phyloP scores from a whole-genome alignment of 805 yeast species.

The Candida ponderosae region DNA sequence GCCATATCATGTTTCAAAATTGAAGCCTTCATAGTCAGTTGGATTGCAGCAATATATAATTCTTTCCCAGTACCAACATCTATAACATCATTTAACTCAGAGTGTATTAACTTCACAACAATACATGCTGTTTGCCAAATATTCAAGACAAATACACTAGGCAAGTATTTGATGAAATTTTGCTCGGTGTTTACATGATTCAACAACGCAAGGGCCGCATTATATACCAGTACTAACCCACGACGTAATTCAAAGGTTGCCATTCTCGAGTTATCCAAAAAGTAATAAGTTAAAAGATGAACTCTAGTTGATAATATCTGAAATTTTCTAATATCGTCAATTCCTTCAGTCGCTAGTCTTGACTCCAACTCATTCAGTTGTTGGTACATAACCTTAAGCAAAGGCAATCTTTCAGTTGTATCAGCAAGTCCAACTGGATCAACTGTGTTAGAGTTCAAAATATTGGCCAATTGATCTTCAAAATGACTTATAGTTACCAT shows the following conservation, averaged over 20 bases:
- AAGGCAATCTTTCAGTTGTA: slow-evolving; percentile 64
- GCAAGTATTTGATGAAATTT: slow-evolving; percentile 66
- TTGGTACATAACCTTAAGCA: slow-evolving; percentile 59
- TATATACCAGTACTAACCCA: slow-evolving; percentile 71
- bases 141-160: slow-evolving; percentile 72
- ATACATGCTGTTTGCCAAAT: slow-evolving; percentile 92
- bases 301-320: slow-evolving; percentile 66
- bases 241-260: slow-evolving; percentile 51
- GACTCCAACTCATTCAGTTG: slow-evolving; percentile 75
- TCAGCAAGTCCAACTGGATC: slow-evolving; percentile 62
- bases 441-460: slow-evolving; percentile 62
- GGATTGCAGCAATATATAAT: slow-evolving; percentile 59
- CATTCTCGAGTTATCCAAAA: slow-evolving; percentile 45
- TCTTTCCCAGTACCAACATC: slow-evolving; percentile 68
- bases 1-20: slow-evolving; percentile 89
- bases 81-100: slow-evolving; percentile 56
- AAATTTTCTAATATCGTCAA: slow-evolving; percentile 66
- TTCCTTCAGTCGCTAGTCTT: slow-evolving; percentile 35
- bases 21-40: slow-evolving; percentile 69
- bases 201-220: slow-evolving; percentile 68
- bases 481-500: slow-evolving; percentile 80
- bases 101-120: slow-evolving; percentile 70
- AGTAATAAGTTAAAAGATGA: slow-evolving; percentile 77
- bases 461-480: slow-evolving; percentile 77
- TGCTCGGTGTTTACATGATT: slow-evolving; percentile 57